Evolutionary conservation across 2,329 filamentous ascomycete genomes (phyloP), one percentile per base, ranked within the genome.

Genomic region (Sarocladiaceae sp.): DNA sequence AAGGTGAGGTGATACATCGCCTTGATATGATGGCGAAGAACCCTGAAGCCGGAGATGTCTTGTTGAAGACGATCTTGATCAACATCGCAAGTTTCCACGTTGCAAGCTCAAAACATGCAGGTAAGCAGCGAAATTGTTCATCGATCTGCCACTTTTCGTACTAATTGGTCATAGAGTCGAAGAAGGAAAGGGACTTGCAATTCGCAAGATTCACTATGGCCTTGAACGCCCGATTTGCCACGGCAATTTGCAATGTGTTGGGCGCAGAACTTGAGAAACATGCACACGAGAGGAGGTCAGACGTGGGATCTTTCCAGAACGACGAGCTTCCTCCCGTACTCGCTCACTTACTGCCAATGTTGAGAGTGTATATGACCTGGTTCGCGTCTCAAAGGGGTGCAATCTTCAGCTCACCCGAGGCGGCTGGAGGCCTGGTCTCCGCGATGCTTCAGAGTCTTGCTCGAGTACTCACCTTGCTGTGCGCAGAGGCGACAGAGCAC

Each of bases 31-130:
- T 89, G 26, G 73, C 94, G 25, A 90, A 88, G 64, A 82, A 84
- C 55, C 78, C 83, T 10, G 78, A 80, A 1, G 76, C 87, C 47
- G 80, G 85, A 40, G 77, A 77, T 12, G 78, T 82, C 12, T 67
- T 97, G 25, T 79, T 88, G 56, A 94, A 91, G 64, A 87, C 97
- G 68, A 81, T 89, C 5, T 73, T 97, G 40, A 83, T 93, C 59
- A 97, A 95, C 61, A 87, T 97, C 56, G 84, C 90, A 5, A 90
- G 92, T 6, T 90, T 94, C 65, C 81, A 86, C 57, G 79, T 89
- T 62, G 86, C 90, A 7, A 62, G 62, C 12, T 51, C 58, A 25
- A 62, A 64, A 31, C 66, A 62, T 49, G 59, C 60, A 18, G 64
- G 71, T 71, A 55, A 55, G 72, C 67, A n/a, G 3, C 22, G 20